Evolutionary conservation across 805 yeast species (phyloP).

Genomic region (Candida saitoana): DNA sequence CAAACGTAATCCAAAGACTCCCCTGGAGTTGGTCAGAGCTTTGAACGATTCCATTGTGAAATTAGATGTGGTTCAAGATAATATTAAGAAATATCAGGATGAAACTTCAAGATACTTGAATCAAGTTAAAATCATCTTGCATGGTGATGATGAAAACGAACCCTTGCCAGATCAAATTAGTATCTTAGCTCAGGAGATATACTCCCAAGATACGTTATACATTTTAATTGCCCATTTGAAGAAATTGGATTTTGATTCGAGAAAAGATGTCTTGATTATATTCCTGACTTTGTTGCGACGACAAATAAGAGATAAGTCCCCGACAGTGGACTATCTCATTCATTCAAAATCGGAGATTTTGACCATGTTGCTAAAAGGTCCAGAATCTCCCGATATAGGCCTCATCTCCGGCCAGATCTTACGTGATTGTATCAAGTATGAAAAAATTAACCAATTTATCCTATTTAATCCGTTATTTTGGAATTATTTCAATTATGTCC

Average conservation of each 20-base stretch:
- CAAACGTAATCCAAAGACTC: constrained; percentile 86
- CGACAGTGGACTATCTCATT: constrained; percentile 81
- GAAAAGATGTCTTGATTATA: constrained; percentile 74
- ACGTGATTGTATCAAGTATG: constrained; percentile 81
- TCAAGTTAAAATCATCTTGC: constrained; percentile 61
- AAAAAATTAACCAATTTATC: constrained; percentile 58
- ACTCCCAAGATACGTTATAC: constrained; percentile 63
- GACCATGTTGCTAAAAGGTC: constrained; percentile 59
- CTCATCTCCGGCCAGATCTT: constrained; percentile 72
- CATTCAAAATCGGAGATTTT: constrained; percentile 60
- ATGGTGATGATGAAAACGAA: constrained; percentile 64
- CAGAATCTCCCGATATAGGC: constrained; percentile 71
- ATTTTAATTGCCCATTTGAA: constrained; percentile 55
- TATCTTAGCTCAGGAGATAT: constrained; percentile 74
- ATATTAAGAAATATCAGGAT: constrained; percentile 53
- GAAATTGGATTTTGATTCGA: constrained; percentile 81
- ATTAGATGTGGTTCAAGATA: constrained; percentile 41
- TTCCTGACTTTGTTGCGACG: constrained; percentile 77
- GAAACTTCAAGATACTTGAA: constrained; percentile 63
- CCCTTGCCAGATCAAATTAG: constrained; percentile 72
- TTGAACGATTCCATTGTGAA: constrained; percentile 70
- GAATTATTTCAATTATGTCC: constrained; percentile 78
- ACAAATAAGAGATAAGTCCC: constrained; percentile 69
- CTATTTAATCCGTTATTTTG: constrained; percentile 64
- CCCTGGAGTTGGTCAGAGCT: constrained; percentile 74